Evolutionary conservation across 345 rosid genomes (phyloP), one percentile per base, ranked within the genome.

Genomic region (Gossypium arboreum): DNA sequence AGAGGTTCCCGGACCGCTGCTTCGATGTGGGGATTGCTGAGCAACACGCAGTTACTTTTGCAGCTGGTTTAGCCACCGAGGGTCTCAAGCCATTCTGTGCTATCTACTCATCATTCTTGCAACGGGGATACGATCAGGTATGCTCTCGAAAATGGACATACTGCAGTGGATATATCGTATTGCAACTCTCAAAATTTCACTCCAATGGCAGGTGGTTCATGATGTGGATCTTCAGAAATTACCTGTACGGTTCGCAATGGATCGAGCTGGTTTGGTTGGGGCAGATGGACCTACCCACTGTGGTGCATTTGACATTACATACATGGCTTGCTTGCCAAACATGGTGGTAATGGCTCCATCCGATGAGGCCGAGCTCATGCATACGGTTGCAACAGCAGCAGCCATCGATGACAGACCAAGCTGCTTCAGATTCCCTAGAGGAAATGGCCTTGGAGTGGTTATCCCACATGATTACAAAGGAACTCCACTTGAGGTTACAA

Each of bases 321-420:
- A 78, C 81, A 91, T 91, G 96, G 88, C 96, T 52, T 91, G 91
- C 85, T 80, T 91, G 78, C 93, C 96, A 8, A 91, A 91, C 81
- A 91, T 91, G 96, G 90, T 91, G 68, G 93, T 91, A 71, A 91
- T 89, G 93, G 96, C 96, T 43, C 90, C 96, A 75, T 84, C 93
- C 0, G 90, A 91, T 75, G 96, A 91, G 81, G 88, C 90, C 22
- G 92, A 91, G 81, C 89, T 91, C 25, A 85, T 86, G 86, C 89
- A 89, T 85, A 89, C 89, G 87, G 91, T 91, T 74, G 96, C 96
- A 17, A 91, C 96, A 15, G 91, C 93, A 39, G 93, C 89, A 66
- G 84, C 84, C 54, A 91, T 91, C 45, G 91, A 91, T 44, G 96
- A 91, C 82, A 84, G 96, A 59, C 93, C 96, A 17, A 87, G 91